Conservation (phyloP, 1,139 yeast species). For the Yamadazyma trypodendri region DNA sequence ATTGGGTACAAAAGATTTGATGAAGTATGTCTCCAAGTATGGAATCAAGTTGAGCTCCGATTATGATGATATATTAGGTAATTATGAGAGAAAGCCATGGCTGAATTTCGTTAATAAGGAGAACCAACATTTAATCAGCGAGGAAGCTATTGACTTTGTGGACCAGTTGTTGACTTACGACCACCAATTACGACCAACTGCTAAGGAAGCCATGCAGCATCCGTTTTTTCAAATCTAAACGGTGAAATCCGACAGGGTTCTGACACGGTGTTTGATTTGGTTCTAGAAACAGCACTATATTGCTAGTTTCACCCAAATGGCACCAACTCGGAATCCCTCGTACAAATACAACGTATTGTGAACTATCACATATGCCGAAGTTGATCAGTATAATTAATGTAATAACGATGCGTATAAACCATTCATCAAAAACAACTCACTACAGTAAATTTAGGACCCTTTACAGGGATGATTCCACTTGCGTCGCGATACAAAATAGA, state of each 20-base stretch:
- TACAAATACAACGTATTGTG: no score
- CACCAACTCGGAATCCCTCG: no score
- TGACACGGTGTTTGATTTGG: not conserved
- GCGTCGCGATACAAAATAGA: no score
- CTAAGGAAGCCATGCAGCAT: conserved; percentile 84
- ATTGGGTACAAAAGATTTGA: conserved; percentile 68
- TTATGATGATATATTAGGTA: conserved; percentile 66
- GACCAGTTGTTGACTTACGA: conserved; percentile 85
- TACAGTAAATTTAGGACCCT: no score
- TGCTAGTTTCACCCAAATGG: no score
- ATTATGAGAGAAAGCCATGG: conserved; percentile 85
- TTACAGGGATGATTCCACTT: no score
- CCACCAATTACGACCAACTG: conserved; percentile 93
- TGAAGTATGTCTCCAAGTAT: conserved; percentile 60
- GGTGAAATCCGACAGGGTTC: not conserved
- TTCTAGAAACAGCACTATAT: not conserved
- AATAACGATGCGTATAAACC: no score
- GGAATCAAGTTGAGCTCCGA: conserved; percentile 60
- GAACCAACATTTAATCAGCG: conserved; percentile 67
- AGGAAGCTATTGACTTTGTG: conserved; percentile 76
- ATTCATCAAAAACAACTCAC: no score
- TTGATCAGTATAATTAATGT: no score
- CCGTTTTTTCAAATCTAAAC: conserved; percentile 48
- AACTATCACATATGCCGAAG: no score
- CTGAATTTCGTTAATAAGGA: conserved; percentile 69